Percentiles rank a stretch among this genome's conserved stretches.
phyloP scores from a whole-genome alignment of 768 basidiomycete species.

The Porphyrellus cyaneotinctus region DNA sequence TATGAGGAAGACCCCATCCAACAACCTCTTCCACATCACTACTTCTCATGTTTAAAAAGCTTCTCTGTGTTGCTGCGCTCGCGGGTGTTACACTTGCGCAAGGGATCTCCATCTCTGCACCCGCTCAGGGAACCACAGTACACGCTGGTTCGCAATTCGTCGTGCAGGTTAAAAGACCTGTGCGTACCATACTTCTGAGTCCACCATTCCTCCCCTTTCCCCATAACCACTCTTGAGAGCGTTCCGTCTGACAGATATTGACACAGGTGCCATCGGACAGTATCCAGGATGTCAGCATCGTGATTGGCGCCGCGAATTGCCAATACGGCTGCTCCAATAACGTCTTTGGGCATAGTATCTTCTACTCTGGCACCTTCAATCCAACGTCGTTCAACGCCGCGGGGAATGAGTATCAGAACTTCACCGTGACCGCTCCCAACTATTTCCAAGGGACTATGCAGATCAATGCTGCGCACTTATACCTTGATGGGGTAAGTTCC shows the following conservation, averaged over 20 bases:
- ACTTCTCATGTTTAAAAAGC: constrained; percentile 7
- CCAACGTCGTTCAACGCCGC: background rate
- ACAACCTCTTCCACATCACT: background rate
- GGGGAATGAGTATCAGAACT: background rate
- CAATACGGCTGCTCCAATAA: rapidly evolving
- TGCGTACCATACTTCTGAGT: constrained; percentile 29
- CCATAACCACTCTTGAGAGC: no score
- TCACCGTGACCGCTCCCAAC: constrained; percentile 1
- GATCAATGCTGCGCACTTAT: background rate
- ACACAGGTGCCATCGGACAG: background rate
- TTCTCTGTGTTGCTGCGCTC: constrained; percentile 9
- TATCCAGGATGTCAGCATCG: constrained; percentile 1
- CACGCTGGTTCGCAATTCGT: constrained; percentile 30
- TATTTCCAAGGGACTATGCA: background rate
- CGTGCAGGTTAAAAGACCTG: constrained; percentile 40
- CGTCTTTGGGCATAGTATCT: background rate
- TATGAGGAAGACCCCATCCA: background rate
- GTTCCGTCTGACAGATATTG: background rate
- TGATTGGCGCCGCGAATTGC: constrained; percentile 2
- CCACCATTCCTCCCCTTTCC: no score
- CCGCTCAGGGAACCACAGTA: constrained; percentile 32
- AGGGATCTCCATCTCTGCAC: constrained; percentile 33
- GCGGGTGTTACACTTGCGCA: constrained; percentile 37
- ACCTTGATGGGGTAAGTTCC: constrained; percentile 3
- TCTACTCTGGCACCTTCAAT: background rate